Conservation (phyloP, 345 rosid species). For the Bruguiera parviflora region DNA sequence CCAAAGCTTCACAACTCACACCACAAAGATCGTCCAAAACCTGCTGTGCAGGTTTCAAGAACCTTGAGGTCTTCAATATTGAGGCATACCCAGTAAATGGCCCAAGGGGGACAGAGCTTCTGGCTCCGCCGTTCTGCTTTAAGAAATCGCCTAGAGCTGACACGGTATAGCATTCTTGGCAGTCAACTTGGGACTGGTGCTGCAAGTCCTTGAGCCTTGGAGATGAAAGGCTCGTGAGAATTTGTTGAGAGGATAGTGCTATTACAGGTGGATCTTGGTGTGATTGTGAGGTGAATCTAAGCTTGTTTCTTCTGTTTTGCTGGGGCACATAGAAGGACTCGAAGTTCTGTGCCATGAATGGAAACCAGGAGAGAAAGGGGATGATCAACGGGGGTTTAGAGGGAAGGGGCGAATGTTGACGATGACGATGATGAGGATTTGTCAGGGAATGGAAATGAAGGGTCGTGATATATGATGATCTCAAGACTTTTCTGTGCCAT, state of each 20-base stretch:
- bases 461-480: constrained; percentile 11
- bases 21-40: constrained; percentile 33
- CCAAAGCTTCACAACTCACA: constrained; percentile 7
- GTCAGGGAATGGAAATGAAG: not conserved
- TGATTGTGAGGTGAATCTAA: constrained; percentile 17
- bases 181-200: not conserved
- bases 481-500: not conserved
- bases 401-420: not conserved
- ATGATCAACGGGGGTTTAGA: not conserved
- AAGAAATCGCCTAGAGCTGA: constrained; percentile 18
- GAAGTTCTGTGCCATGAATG: constrained; percentile 30
- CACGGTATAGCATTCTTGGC: not conserved
- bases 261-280: constrained; percentile 19
- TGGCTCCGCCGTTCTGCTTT: constrained; percentile 17
- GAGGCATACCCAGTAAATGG: constrained; percentile 40
- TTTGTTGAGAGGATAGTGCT: not conserved
- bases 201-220: constrained; percentile 1
- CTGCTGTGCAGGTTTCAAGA: constrained; percentile 37
- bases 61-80: constrained; percentile 29
- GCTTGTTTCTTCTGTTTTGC: constrained; percentile 39
- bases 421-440: not conserved
- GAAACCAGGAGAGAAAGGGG: not conserved
- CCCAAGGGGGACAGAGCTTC: constrained; percentile 34
- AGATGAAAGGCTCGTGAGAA: constrained; percentile 1
- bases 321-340: constrained; percentile 34